Base-by-base conservation (phyloP, 1,284 basidiomycete genomes). In the Cryptococcus neoformans region DNA sequence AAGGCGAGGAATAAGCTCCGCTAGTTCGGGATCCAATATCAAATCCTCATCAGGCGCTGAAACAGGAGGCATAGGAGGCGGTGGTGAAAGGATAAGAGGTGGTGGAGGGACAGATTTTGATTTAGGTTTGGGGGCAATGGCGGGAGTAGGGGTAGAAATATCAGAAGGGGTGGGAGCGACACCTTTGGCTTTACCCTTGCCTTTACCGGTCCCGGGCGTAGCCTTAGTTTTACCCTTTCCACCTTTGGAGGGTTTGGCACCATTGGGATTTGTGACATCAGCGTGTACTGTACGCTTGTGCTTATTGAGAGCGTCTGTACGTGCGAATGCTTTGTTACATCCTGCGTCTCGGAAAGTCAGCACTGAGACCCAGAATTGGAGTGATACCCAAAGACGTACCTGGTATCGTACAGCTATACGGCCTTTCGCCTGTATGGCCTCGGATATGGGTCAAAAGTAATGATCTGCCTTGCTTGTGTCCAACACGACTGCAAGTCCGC, bases 301-400 rank as follows among this genome's bases (percentile, higher is more conserved):
- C 34, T 51, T 51, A 17, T 39, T 51, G 49, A 51, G 49, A n/a
- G 49, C 49, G 21, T 51, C 49, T n/a, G 36, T 51, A 51, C 49
- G 49, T 14, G 49, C 49, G 17, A 51, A 51, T 14, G 36, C 12
- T 41, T 41, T 39, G 11, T 11, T 34, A 38, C 49, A 51, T 11
- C 37, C 49, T 51, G 12, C 34, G 14, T 8, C 12, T 1, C 2
- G 17, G 16, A 9, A 38, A 11, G 8, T 38, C 12, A 16, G 17
- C 17, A 8, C 8, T 5, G 14, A n/a, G 12, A 7, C 35, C 4
- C 9, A 6, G 11, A 17, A 51, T 5, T 10, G n/a, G 11, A n/a
- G 3, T 14, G 39, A 16, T 11, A 16, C 10, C 36, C 7, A 17
- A 36, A 6, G 16, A 17, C 49, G 37, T 51, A 51, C 49, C 49